These are phyloP conservation scores for Boletus eberwhitei DNA, from an alignment of 768 basidiomycete genomes.

Conservation along the genomic window DNA sequence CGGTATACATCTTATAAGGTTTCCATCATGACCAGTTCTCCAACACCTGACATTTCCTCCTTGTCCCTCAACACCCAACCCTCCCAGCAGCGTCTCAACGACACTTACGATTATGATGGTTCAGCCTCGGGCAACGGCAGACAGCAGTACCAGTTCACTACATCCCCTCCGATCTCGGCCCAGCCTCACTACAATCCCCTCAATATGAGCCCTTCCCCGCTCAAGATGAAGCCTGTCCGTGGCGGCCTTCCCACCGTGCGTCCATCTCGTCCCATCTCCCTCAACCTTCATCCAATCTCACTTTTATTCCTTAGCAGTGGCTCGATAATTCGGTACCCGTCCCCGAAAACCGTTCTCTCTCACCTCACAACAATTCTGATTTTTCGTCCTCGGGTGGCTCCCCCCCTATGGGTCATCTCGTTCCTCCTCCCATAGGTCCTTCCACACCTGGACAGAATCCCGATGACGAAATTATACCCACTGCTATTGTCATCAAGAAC, in stretches of 20 bases:
- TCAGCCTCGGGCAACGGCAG: slow-evolving; percentile 46
- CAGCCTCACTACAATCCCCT: slow-evolving; percentile 48
- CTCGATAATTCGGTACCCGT: slow-evolving; percentile 54
- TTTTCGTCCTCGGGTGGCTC: slow-evolving; percentile 86
- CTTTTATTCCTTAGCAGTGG: slow-evolving; percentile 65
- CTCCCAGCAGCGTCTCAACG: slow-evolving; percentile 78
- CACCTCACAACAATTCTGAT: slow-evolving; percentile 84
- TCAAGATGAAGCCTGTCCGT: slow-evolving; percentile 70
- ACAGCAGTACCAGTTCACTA: slow-evolving; percentile 67
- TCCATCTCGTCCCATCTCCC: slow-evolving; percentile 20
- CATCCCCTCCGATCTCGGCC: slow-evolving; percentile 56
- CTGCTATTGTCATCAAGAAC: slow-evolving; percentile 99
- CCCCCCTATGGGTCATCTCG: slow-evolving; percentile 52
- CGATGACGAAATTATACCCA: slow-evolving; percentile 95
- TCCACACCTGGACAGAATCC: slow-evolving; percentile 48
- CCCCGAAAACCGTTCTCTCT: slow-evolving; percentile 76
- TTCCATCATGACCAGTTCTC: slow-evolving; percentile 72
- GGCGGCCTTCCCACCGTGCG: slow-evolving; percentile 72
- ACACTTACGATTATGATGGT: slow-evolving; percentile 81
- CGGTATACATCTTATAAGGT: slow-evolving; percentile 12
- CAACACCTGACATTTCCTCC: slow-evolving; percentile 73
- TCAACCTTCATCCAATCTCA: slow-evolving; percentile 25
- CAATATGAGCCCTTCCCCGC: slow-evolving; percentile 62
- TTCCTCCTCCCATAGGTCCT: slow-evolving; percentile 44
- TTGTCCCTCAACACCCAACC: slow-evolving; percentile 63